phyloP scores from a whole-genome alignment of 2,329 filamentous ascomycete genomes.

The Geosmithia morbida region DNA sequence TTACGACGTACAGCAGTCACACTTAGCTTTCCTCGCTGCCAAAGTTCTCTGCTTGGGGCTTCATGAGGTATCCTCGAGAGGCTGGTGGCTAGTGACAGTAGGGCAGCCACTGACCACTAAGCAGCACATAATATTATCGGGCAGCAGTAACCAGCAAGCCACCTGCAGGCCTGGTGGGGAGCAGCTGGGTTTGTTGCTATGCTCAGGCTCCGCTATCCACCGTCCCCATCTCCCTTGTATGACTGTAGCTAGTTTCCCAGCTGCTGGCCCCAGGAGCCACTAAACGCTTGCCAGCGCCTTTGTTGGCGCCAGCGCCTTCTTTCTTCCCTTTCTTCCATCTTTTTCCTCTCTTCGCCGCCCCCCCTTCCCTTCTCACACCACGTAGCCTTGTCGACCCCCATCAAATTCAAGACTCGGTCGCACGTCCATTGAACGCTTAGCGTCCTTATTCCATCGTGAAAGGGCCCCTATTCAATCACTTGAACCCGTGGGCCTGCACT shows the following conservation, averaged over 20 bases:
- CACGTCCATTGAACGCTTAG: not conserved
- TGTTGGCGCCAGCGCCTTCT: not conserved
- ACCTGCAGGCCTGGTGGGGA: not conserved
- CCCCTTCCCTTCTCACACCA: not conserved
- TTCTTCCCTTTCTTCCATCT: not conserved
- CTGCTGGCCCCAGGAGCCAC: not conserved
- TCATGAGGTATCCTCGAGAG: not conserved
- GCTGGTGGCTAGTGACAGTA: not conserved
- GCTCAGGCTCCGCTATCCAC: not conserved
- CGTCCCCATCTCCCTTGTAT: not conserved
- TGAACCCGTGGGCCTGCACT: not conserved
- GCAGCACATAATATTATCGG: not conserved
- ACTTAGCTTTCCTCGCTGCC: not conserved
- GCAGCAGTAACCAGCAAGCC: not conserved
- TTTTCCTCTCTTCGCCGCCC: not conserved
- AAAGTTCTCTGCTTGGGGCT: not conserved
- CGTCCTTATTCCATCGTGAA: not conserved
- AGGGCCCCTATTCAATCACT: not conserved
- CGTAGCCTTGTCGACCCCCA: not conserved
- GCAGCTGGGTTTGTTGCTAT: not conserved
- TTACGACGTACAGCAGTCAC: not conserved
- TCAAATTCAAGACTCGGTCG: not conserved
- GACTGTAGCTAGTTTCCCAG: not conserved
- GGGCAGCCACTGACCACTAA: not conserved
- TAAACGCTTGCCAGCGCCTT: not conserved